Conservation (phyloP, 768 basidiomycete genomes). For the Lentinula raphanica region DNA sequence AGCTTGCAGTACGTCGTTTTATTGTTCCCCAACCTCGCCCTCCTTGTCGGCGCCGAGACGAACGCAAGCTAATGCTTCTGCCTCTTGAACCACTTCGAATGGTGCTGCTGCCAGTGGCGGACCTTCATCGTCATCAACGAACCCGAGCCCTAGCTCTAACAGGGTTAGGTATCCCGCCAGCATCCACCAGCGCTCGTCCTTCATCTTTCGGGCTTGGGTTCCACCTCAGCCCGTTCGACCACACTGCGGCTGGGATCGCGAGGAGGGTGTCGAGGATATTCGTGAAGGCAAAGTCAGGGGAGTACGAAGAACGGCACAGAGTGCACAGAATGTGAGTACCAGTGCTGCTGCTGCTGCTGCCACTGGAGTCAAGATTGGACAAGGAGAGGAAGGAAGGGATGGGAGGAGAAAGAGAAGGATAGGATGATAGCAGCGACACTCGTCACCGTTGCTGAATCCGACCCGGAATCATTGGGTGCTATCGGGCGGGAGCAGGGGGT, state of each 20-base stretch:
- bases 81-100: neutral
- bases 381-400: neutral
- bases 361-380: neutral
- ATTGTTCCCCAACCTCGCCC: neutral
- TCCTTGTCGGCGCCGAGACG: neutral
- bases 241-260: neutral
- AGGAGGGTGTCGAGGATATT: conserved; percentile 3
- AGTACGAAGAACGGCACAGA: neutral
- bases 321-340: neutral
- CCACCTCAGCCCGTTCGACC: conserved; percentile 1
- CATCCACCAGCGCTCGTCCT: neutral
- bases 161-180: no score
- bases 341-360: no score
- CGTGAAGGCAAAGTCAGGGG: neutral
- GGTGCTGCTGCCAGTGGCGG: neutral
- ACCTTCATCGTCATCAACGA: neutral
- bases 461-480: neutral
- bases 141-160: no score
- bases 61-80: neutral
- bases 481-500: neutral
- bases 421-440: neutral
- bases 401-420: no score
- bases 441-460: neutral
- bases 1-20: neutral
- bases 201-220: neutral